phyloP scores from a whole-genome alignment of 2,329 filamentous ascomycete species.

The Sporothrix luriei region DNA sequence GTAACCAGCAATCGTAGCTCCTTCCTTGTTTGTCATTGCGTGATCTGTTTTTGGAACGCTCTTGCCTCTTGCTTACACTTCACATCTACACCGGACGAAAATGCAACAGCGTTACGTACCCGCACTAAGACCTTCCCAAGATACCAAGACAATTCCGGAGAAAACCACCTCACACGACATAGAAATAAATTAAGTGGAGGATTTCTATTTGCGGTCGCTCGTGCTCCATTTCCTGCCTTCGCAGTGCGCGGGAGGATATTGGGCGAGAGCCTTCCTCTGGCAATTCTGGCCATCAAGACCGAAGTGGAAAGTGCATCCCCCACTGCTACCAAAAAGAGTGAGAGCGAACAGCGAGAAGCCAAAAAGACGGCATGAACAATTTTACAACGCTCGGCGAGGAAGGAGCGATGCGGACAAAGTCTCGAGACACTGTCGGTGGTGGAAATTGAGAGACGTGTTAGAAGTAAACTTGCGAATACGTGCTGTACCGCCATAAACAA shows the following conservation, averaged over 20 bases:
- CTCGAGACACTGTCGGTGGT: constrained; percentile 1
- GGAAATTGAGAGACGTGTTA: neutral
- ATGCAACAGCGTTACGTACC: constrained; percentile 13
- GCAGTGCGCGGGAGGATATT: neutral
- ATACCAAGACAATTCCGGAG: constrained; percentile 4
- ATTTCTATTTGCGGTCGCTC: constrained; percentile 5
- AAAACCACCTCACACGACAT: constrained; percentile 4
- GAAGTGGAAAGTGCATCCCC: constrained; percentile 14
- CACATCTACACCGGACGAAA: constrained; percentile 1
- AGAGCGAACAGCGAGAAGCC: neutral
- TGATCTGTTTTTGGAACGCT: constrained; percentile 23
- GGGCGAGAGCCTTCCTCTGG: neutral
- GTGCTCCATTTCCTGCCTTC: neutral
- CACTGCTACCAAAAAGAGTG: constrained; percentile 5
- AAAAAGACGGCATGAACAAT: constrained; percentile 21
- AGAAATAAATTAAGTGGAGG: neutral
- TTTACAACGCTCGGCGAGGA: constrained; percentile 15
- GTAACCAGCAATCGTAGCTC: neutral
- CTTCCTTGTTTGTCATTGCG: constrained; percentile 15
- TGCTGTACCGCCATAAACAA: neutral
- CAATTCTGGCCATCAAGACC: neutral
- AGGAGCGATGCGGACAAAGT: neutral
- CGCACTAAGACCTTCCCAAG: neutral
- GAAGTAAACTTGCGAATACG: neutral
- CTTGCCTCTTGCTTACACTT: constrained; percentile 8